Base-by-base conservation (phyloP, 2,329 filamentous ascomycete species). In the Aspergillus ustus region DNA sequence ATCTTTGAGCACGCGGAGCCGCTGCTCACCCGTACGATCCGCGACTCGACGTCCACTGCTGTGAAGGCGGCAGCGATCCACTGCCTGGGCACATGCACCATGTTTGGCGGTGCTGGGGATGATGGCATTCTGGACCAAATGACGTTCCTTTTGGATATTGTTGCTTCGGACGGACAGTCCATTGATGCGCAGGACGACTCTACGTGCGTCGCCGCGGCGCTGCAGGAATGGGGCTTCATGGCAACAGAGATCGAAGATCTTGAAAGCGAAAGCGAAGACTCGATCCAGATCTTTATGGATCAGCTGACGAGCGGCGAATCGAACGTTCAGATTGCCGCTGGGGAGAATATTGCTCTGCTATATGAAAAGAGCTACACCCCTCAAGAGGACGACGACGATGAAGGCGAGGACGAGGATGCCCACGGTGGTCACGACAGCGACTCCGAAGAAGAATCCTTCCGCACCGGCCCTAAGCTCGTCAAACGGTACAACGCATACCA, bases 271-370 rank as follows among this genome's bases (percentile, higher is more conserved):
- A 91, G 89, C 34, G 88, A 92, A 65, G 79, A 86, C 29, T 89
- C 91, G 17, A 85, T 95, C 69, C 90, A 95, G 57, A 88, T 89
- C 2, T 92, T 97, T 68, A 88, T 91, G 46, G 92, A 96, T 52
- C 93, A 96, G 76, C 88, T 97, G 19, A 88, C 93, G 62, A 92
- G 90, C 73, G 83, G 83, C 34, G 88, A 92, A 61, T 81, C 87
- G 0, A 81, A 85, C 8, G 91, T 96, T 1, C 91, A 95, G 70
- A 87, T 92, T 50, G 87, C 89, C 3, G 90, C 92, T 0, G 92
- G 90, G 3, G 86, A 90, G 71, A 91, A 91, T 73, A 93, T 96
- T 62, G 92, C 92, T 0, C 81, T 96, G 9, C 82, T 96, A 11
- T 94, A 91, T 70, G 93, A 97, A 75, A 90, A 90, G 64, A 86